These are phyloP conservation scores for Chaetomium globosum DNA, from an alignment of 2,329 filamentous ascomycete species.

Conservation along the genomic window DNA sequence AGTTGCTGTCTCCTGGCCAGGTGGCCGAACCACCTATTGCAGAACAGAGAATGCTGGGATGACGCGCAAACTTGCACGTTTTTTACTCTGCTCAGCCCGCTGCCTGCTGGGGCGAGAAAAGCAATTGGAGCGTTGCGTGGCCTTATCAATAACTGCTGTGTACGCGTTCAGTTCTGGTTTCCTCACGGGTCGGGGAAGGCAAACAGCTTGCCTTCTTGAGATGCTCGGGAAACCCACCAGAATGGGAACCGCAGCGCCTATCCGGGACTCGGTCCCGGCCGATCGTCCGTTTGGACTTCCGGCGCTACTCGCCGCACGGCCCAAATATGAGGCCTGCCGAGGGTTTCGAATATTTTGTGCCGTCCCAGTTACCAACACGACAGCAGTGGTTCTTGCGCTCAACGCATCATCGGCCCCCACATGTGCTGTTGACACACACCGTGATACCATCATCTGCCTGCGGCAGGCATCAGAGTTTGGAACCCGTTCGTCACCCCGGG, in stretches of 20 bases:
- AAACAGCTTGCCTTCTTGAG: no score
- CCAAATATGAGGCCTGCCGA: conserved; percentile 12
- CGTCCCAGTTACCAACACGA: neutral
- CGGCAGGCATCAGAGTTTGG: conserved; percentile 27
- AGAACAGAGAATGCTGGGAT: neutral
- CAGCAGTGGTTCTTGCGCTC: neutral
- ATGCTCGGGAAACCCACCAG: neutral
- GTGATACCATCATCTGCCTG: conserved; percentile 10
- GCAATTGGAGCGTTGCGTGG: neutral
- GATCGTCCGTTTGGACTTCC: neutral
- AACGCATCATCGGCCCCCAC: neutral
- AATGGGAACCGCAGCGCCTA: neutral
- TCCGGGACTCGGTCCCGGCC: neutral
- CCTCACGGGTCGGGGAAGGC: neutral
- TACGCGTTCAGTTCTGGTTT: neutral
- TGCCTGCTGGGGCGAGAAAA: neutral
- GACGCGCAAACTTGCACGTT: neutral
- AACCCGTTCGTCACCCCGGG: conserved; percentile 7
- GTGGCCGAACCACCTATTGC: no score
- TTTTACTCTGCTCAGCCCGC: neutral
- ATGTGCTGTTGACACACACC: neutral
- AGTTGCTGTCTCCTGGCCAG: neutral
- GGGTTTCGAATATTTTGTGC: conserved; percentile 8
- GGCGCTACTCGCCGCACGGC: conserved; percentile 1
- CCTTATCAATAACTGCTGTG: no score